A percentile compares a stretch with the other conserved stretches of the same genome.
phyloP scores from a whole-genome alignment of 2,329 filamentous ascomycete genomes.

The Fragosphaeria purpurea region DNA sequence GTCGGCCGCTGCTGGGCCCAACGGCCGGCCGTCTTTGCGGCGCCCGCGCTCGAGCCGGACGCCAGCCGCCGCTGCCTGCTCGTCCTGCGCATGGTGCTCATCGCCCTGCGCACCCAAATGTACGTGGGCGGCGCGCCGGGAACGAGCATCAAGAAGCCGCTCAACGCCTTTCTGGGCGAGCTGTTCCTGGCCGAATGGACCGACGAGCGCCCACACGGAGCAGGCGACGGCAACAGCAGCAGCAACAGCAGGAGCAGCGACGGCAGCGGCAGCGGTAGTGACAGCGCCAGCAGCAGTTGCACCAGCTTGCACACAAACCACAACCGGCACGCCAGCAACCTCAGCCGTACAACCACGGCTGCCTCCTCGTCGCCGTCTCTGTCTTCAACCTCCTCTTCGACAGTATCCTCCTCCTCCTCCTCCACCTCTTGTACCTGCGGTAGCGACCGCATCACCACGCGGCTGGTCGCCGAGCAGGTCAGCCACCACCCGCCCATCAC shows the following conservation, averaged over 20 bases:
- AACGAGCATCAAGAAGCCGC: constrained; percentile 41
- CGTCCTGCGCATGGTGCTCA: constrained; percentile 37
- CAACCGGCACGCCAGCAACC: not conserved
- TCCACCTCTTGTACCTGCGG: not conserved
- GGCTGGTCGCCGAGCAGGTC: constrained; percentile 37
- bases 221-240: constrained; percentile 14
- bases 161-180: constrained; percentile 44
- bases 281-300: constrained; percentile 9
- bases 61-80: constrained; percentile 33
- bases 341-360: not conserved
- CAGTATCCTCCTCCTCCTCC: not conserved
- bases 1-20: constrained; percentile 41
- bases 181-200: constrained; percentile 34
- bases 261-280: constrained; percentile 4
- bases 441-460: constrained; percentile 15
- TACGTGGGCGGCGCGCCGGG: constrained; percentile 36
- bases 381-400: constrained; percentile 15
- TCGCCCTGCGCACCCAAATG: constrained; percentile 35
- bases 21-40: constrained; percentile 36
- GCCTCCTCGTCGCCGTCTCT: constrained; percentile 17
- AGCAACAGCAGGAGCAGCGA: constrained; percentile 1
- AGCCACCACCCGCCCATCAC: constrained; percentile 45
- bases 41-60: constrained; percentile 33
- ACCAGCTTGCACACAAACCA: not conserved
- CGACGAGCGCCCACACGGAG: not conserved